A percentile compares a stretch with the other conserved stretches of the same genome.
These are phyloP conservation scores for Aspergillus affinis DNA, from an alignment of 495 filamentous ascomycete species.

Conservation along the genomic window DNA sequence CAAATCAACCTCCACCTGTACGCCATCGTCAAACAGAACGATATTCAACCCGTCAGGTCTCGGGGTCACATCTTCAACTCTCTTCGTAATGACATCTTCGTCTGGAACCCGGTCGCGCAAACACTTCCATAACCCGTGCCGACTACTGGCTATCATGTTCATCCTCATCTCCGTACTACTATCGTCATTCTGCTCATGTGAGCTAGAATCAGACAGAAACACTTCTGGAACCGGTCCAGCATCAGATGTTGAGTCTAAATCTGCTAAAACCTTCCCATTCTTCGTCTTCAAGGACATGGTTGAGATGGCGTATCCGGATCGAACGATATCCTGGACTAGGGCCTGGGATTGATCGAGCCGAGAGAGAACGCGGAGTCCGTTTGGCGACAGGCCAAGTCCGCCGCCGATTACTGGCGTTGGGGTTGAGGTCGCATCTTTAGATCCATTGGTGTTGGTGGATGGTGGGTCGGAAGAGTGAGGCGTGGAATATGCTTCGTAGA, in stretches of 20 bases:
- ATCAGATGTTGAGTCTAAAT: slow-evolving; percentile 19
- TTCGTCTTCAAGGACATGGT: slow-evolving; percentile 38
- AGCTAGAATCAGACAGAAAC: not conserved
- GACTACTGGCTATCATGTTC: slow-evolving; percentile 34
- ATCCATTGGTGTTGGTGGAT: slow-evolving; percentile 10
- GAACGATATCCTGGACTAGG: slow-evolving; percentile 36
- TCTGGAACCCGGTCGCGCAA: slow-evolving; percentile 33
- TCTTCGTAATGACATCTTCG: slow-evolving; percentile 28
- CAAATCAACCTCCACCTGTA: slow-evolving; percentile 46
- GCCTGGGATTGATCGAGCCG: slow-evolving; percentile 33
- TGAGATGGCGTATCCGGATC: slow-evolving; percentile 36
- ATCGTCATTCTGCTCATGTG: not conserved
- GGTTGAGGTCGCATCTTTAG: slow-evolving; percentile 18
- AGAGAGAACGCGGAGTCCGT: slow-evolving; percentile 48
- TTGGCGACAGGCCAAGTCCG: slow-evolving; percentile 49
- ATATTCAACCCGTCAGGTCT: slow-evolving; percentile 18
- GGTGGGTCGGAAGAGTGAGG: slow-evolving; percentile 17
- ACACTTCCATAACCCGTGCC: slow-evolving; percentile 37
- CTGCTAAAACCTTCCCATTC: slow-evolving; percentile 33
- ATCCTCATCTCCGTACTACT: slow-evolving; percentile 13
- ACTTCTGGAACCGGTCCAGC: not conserved
- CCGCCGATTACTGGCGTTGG: slow-evolving; percentile 48
- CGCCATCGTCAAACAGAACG: slow-evolving; percentile 33
- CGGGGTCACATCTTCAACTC: slow-evolving; percentile 25
- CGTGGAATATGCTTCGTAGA: slow-evolving; percentile 40